A percentile compares a stretch with the other conserved stretches of the same genome.
These are phyloP conservation scores for Candida peoriensis DNA, from an alignment of 805 yeast species.

Conservation along the genomic window DNA sequence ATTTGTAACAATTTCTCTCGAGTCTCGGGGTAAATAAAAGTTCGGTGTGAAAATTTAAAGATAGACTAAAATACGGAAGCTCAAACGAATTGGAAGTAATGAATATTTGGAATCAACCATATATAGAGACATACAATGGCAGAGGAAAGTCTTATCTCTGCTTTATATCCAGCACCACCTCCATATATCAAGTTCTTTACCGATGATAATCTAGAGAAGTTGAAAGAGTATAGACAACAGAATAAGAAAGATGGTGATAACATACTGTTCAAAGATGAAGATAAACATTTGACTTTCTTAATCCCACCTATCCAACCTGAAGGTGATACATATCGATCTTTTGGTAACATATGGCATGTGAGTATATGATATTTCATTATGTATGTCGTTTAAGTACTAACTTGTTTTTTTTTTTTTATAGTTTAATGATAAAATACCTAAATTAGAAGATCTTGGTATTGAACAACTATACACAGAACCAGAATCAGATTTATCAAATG, in stretches of 20 bases:
- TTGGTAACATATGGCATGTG: constrained; percentile 85
- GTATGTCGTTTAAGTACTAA: not conserved
- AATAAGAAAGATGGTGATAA: constrained; percentile 28
- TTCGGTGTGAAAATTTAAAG: too few species aligned
- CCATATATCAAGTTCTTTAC: constrained; percentile 74
- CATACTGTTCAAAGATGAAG: constrained; percentile 29
- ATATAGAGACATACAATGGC: constrained; percentile 9
- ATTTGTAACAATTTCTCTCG: too few species aligned
- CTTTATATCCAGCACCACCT: constrained; percentile 95
- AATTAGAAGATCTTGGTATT: constrained; percentile 72
- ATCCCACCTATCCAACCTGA: constrained; percentile 62
- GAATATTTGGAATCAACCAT: not conserved
- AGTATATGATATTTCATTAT: constrained; percentile 7
- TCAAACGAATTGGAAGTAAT: too few species aligned
- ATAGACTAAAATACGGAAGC: too few species aligned
- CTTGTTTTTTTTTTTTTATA: constrained; percentile 2
- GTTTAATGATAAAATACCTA: constrained; percentile 64
- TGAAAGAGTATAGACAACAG: constrained; percentile 23
- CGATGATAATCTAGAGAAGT: constrained; percentile 50
- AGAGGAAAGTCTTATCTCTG: constrained; percentile 37
- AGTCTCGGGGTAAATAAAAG: too few species aligned
- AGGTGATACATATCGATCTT: constrained; percentile 70
- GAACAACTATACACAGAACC: constrained; percentile 54
- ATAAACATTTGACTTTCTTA: constrained; percentile 49
- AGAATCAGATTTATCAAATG: constrained; percentile 21